Evolutionary conservation across 129 eudicot species (phyloP), one percentile per base, ranked within the genome.

Genomic region (Tagetes patula): DNA sequence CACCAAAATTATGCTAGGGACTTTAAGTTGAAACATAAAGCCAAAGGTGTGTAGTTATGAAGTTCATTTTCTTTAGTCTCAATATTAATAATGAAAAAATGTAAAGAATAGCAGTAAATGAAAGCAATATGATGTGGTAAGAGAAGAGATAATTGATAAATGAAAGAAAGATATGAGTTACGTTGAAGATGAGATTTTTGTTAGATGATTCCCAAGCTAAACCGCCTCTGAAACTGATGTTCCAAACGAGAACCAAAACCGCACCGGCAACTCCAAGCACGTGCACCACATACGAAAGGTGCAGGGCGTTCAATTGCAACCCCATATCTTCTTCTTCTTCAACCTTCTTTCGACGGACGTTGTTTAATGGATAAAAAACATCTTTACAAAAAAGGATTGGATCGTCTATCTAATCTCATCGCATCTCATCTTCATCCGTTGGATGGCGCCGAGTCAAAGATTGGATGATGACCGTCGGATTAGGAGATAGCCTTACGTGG

Each of bases 161-260:
- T 20, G 27, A 20, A 20, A 20, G 27, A 20, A 20, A 20, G 27
- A 20, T 0, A 20, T n/a, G 27, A 20, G 27, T 67, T 82, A 90
- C 98, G 67, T 94, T 94, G 73, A 94, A 94, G 76, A 94, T 94
- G 75, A 90, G 98, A 53, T 60, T 77, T 77, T 94, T 94, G 82
- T 94, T 84, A 39, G 87, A 41, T 43, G 88, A 67, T 75, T 79
- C 87, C 96, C 96, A 94, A 0, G 96, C 98, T 62, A 94, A 94
- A 37, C 98, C 98, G 43, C 98, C 98, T 73, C 96, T 81, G 81
- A 90, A 94, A 76, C 78, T 32, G 56, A 90, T 86, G 65, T 58
- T 49, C 98, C 98, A 94, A 43, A 94, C 78, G 8, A 94, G 80
- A 49, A 94, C 97, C 91, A 94, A 6, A 9, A 90, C 84, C 20